Base-by-base conservation (phyloP, 2,329 filamentous ascomycete species). In the Aspergillus sp. region DNA sequence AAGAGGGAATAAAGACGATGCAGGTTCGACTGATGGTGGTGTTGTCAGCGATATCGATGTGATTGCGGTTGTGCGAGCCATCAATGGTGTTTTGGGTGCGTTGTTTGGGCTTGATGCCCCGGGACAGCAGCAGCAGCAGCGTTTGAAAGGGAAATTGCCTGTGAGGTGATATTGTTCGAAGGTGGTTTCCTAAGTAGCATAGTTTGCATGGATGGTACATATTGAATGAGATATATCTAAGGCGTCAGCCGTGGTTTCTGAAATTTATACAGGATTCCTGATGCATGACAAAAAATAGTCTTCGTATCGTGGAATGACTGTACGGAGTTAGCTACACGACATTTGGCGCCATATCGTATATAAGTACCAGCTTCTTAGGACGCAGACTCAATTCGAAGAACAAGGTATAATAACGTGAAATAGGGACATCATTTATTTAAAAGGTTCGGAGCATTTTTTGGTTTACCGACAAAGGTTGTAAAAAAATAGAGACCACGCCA, bases 351-450 rank as follows among this genome's bases (percentile, higher is more conserved):
- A 19, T 19, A 19, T 19, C 19, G 19, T 19, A 19, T 10, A 19
- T 7, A 19, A 7, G 34, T n/a, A 5, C 7, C 2, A 36, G n/a
- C 26, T 36, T 36, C 34, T n/a, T 36, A n/a, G 10, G 26, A 36
- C n/a, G 26, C 6, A 19, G n/a, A 36, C n/a, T 9, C 33, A n/a
- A 36, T 36, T 36, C 10, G 34, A 12, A 36, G 34, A 36, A 19
- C 34, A 3, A 36, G n/a, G n/a, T 36, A 7, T 19, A 19, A 19
- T 19, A 19, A 52, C 52, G 49, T 52, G 46, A 53, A 49, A 52
- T 57, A 61, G 54, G 58, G 57, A 62, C 54, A 61, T 64, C 64
- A 27, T 64, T 61, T 57, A 62, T 65, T 65, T 65, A 59, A 57
- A 61, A 57, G 30, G 30, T 65, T 64, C 56, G 58, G 58, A 63